Conservation (phyloP, 305 asterid species). For the Fraxinus latifolia region DNA sequence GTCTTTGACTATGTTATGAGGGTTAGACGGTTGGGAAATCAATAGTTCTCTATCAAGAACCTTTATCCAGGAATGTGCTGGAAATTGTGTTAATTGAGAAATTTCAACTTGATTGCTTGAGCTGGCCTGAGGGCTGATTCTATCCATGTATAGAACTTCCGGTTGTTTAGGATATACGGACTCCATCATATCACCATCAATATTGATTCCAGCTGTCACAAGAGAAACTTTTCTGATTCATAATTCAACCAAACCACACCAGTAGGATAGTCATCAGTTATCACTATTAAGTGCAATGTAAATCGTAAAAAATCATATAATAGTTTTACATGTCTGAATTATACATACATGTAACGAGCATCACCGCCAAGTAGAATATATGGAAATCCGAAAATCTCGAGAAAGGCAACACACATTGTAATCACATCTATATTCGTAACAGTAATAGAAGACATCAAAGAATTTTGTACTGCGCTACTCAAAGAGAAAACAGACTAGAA, state of each 20-base stretch:
- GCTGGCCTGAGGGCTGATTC: slow-evolving; percentile 25
- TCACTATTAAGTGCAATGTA: not conserved
- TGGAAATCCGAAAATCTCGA: not conserved
- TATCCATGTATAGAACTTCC: slow-evolving; percentile 38
- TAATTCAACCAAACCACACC: slow-evolving; percentile 12
- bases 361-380: slow-evolving; percentile 7
- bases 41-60: slow-evolving; percentile 48
- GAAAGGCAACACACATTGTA: not conserved
- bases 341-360: slow-evolving; percentile 15
- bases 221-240: slow-evolving; percentile 7
- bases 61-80: slow-evolving; percentile 53
- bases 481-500: not conserved
- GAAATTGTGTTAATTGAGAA: slow-evolving; percentile 36
- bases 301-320: not conserved
- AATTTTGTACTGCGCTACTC: not conserved
- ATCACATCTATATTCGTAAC: not conserved
- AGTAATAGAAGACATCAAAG: not conserved
- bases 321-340: not conserved
- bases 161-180: slow-evolving; percentile 38
- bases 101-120: slow-evolving; percentile 44
- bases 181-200: slow-evolving; percentile 48
- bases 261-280: not conserved
- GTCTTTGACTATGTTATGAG: slow-evolving; percentile 38
- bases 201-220: slow-evolving; percentile 42
- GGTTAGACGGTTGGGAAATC: slow-evolving; percentile 34